Conservation (phyloP, 805 yeast genomes). For the Vanderwaltozyma tropicalis region DNA sequence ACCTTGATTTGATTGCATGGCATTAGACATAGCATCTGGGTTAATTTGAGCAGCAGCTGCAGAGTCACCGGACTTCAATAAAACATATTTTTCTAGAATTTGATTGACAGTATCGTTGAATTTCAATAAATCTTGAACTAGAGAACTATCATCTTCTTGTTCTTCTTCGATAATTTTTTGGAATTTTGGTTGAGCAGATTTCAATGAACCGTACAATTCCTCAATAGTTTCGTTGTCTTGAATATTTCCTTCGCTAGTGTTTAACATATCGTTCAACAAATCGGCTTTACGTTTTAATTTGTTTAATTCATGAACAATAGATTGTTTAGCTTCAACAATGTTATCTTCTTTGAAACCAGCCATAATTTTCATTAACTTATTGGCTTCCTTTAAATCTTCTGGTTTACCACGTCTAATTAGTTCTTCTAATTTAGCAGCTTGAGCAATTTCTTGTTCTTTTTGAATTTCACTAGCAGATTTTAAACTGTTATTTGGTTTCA, state of each 20-base stretch:
- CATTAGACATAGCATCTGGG: constrained; percentile 31
- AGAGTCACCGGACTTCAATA: constrained; percentile 49
- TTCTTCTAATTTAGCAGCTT: constrained; percentile 91
- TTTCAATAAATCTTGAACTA: constrained; percentile 52
- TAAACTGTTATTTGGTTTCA: constrained; percentile 79
- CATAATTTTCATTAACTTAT: constrained; percentile 93
- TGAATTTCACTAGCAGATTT: constrained; percentile 85
- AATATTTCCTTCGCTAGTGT: constrained; percentile 32
- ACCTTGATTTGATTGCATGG: constrained; percentile 6
- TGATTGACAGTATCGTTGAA: constrained; percentile 70
- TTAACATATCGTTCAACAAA: constrained; percentile 77
- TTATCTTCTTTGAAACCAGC: constrained; percentile 92
- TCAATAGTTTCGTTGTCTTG: constrained; percentile 52
- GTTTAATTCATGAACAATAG: constrained; percentile 74
- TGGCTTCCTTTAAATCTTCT: constrained; percentile 90
- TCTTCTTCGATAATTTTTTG: constrained; percentile 79
- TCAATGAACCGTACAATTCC: constrained; percentile 70
- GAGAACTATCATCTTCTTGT: constrained; percentile 47
- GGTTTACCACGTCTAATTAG: constrained; percentile 92
- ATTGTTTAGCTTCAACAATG: constrained; percentile 51
- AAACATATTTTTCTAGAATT: constrained; percentile 54
- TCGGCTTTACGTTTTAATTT: constrained; percentile 79
- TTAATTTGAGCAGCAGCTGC: constrained; percentile 41
- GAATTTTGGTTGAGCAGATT: constrained; percentile 77
- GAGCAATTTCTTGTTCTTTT: constrained; percentile 86